Conservation (phyloP, 306 rosid genomes). For the Glycyrrhiza uralensis region DNA sequence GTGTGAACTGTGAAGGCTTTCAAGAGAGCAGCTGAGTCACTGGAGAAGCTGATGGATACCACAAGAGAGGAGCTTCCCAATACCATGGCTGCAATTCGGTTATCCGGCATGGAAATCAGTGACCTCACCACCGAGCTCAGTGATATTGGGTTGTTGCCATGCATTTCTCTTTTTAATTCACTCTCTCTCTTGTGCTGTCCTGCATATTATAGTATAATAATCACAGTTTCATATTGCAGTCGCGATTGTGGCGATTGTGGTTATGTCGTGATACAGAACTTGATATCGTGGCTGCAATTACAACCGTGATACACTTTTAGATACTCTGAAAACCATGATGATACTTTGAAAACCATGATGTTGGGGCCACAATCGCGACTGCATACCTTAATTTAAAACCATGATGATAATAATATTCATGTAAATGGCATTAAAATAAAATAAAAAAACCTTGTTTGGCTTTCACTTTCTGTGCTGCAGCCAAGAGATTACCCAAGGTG, state of each 20-base stretch:
- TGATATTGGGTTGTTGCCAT: constrained; percentile 69
- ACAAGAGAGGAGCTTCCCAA: constrained; percentile 88
- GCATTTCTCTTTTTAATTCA: not conserved
- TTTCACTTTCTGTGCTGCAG: constrained; percentile 41
- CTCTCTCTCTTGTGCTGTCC: not conserved
- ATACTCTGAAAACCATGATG: no score
- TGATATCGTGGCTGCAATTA: no score
- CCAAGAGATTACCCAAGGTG: constrained; percentile 84
- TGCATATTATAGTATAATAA: not conserved
- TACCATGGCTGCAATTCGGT: constrained; percentile 82
- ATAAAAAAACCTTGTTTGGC: not conserved
- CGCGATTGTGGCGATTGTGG: no score
- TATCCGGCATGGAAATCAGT: constrained; percentile 95
- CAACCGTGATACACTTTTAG: no score
- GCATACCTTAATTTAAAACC: no score
- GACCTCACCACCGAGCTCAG: constrained; percentile 86
- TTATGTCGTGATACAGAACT: no score
- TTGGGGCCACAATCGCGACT: no score
- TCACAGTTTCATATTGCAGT: no score
- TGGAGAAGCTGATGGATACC: constrained; percentile 85
- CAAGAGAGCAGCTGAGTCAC: constrained; percentile 84
- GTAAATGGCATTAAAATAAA: not conserved
- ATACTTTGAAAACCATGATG: no score
- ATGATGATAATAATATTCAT: not conserved
- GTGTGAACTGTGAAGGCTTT: constrained; percentile 55